These are phyloP conservation scores for Papiliotrema terrestris DNA, from an alignment of 1,284 basidiomycete genomes.

Conservation along the genomic window DNA sequence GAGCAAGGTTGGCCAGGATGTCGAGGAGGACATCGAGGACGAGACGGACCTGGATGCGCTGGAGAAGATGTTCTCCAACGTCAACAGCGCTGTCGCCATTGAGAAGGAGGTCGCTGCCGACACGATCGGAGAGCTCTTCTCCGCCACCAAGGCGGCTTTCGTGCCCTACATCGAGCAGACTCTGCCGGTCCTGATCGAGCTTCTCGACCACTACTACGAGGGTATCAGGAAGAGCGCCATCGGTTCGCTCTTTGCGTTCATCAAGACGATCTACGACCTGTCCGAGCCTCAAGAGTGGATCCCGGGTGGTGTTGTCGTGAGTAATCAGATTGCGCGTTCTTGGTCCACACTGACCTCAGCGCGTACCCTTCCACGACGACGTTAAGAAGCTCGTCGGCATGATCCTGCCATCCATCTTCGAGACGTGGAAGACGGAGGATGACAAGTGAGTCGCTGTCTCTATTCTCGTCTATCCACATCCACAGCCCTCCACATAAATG, in stretches of 20 bases:
- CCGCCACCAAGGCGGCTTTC: conserved; percentile 78
- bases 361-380: conserved; percentile 62
- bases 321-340: conserved; percentile 26
- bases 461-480: not conserved
- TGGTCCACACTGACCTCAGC: conserved; percentile 9
- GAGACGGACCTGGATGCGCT: conserved; percentile 78
- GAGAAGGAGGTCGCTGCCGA: conserved; percentile 99
- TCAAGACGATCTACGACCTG: conserved; percentile 89
- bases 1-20: conserved; percentile 56
- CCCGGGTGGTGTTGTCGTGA: conserved; percentile 64
- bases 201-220: conserved; percentile 93
- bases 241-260: conserved; percentile 82
- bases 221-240: conserved; percentile 94
- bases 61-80: conserved; percentile 60
- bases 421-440: conserved; percentile 92
- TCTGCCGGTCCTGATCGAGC: conserved; percentile 74
- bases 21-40: conserved; percentile 61
- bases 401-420: conserved; percentile 71
- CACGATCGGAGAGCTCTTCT: conserved; percentile 88
- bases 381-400: conserved; percentile 80
- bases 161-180: conserved; percentile 71
- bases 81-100: conserved; percentile 94
- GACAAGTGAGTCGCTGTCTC: conserved; percentile 74
- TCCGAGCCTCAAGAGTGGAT: conserved; percentile 78
- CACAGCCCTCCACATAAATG: conserved; percentile 36